Conservation (phyloP, 2,329 filamentous ascomycete genomes). For the Pseudocercospora macadamiae region DNA sequence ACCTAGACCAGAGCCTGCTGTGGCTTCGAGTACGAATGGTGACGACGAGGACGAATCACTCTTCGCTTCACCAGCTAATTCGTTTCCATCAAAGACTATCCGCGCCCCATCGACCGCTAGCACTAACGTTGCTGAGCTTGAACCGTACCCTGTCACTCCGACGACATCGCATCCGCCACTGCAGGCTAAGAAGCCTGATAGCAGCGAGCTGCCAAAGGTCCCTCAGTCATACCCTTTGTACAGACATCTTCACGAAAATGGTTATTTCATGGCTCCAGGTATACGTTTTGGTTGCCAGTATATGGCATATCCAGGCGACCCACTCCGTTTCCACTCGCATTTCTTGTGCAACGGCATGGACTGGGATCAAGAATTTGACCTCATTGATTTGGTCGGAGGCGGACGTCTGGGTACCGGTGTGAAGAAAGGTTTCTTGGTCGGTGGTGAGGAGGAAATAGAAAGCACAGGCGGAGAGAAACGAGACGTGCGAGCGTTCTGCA, state of each 20-base stretch:
- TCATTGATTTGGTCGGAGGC: constrained; percentile 83
- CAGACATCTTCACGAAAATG: constrained; percentile 73
- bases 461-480: constrained; percentile 39
- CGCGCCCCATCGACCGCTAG: constrained; percentile 22
- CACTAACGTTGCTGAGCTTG: constrained; percentile 12
- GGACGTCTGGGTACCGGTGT: constrained; percentile 90
- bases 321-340: constrained; percentile 91
- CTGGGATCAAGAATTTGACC: constrained; percentile 85
- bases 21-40: constrained; percentile 13
- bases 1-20: constrained; percentile 18
- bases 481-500: constrained; percentile 71
- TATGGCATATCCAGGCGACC: constrained; percentile 93
- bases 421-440: constrained; percentile 92
- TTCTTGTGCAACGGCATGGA: constrained; percentile 81
- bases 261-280: constrained; percentile 88
- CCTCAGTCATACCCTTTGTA: constrained; percentile 73
- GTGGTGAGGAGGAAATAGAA: constrained; percentile 60
- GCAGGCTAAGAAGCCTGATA: constrained; percentile 10
- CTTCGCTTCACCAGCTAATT: constrained; percentile 31
- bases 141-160: constrained; percentile 48
- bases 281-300: constrained; percentile 94
- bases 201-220: constrained; percentile 34
- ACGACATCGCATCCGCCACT: constrained; percentile 54
- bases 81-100: constrained; percentile 19
- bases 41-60: constrained; percentile 34